A percentile compares a stretch with the other conserved stretches of the same genome.
Evolutionary conservation across 2,329 filamentous ascomycete species (phyloP).

Genomic region (Nannizziopsis barbatae): DNA sequence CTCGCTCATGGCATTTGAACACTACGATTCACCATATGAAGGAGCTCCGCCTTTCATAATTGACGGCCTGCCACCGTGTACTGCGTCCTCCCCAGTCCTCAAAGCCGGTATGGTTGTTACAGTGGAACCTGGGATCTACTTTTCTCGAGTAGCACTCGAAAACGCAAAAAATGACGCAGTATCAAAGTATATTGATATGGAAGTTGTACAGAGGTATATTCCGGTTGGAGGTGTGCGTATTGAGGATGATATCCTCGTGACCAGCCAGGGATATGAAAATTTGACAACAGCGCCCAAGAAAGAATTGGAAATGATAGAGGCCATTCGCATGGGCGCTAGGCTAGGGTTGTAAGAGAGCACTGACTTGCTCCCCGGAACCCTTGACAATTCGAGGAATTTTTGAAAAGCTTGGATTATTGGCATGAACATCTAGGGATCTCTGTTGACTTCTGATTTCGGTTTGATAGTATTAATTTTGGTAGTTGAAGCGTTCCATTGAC

Average conservation of each 20-base stretch:
- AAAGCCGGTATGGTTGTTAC: conserved; percentile 47
- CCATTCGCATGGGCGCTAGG: conserved; percentile 23
- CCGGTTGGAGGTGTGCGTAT: conserved; percentile 37
- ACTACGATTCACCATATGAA: conserved; percentile 35
- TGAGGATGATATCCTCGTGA: conserved; percentile 57
- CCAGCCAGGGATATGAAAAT: conserved; percentile 57
- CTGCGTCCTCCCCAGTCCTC: conserved; percentile 28
- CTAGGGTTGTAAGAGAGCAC: not conserved
- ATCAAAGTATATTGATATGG: conserved; percentile 31
- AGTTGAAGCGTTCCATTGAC: no score
- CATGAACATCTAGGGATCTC: not conserved
- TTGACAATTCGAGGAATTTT: no score
- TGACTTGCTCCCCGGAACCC: not conserved
- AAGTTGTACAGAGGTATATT: conserved; percentile 30
- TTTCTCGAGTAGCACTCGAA: conserved; percentile 29
- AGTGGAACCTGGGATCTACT: conserved; percentile 44
- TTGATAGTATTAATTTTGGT: no score
- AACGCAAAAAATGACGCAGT: conserved; percentile 25
- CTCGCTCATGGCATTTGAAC: conserved; percentile 24
- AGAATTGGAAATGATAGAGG: conserved; percentile 43
- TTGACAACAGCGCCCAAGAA: conserved; percentile 57
- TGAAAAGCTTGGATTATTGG: not conserved
- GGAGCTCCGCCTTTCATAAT: conserved; percentile 35
- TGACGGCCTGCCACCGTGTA: conserved; percentile 23
- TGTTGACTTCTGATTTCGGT: not conserved